phyloP scores from a whole-genome alignment of 768 basidiomycete genomes.

The Pholiota microspora region DNA sequence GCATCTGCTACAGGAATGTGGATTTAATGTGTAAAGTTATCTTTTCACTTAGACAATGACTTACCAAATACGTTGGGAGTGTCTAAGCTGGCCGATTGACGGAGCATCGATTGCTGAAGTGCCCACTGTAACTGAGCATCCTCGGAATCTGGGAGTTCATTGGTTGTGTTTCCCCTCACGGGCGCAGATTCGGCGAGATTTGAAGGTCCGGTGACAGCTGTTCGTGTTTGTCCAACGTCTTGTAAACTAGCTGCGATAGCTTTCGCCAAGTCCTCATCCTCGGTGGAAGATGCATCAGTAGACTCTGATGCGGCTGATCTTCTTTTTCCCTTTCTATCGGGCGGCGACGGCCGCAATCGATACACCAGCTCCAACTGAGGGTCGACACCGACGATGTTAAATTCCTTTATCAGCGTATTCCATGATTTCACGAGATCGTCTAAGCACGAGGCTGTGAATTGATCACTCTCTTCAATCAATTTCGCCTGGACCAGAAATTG shows the following conservation, averaged over 20 bases:
- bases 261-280: conserved; percentile 14
- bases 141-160: neutral
- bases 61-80: neutral
- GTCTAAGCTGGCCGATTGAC: neutral
- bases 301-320: conserved; percentile 7
- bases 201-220: neutral
- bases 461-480: conserved; percentile 22
- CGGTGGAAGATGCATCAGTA: neutral
- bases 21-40: too few species aligned
- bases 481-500: conserved; percentile 45
- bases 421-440: conserved; percentile 35
- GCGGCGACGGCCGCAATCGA: conserved; percentile 36
- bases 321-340: conserved; percentile 16
- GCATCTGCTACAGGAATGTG: too few species aligned
- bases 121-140: conserved; percentile 16
- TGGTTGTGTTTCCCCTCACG: neutral
- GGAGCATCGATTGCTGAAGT: conserved; percentile 8
- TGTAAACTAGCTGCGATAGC: conserved; percentile 19
- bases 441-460: conserved; percentile 30
- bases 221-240: neutral
- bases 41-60: too few species aligned
- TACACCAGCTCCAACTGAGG: conserved; percentile 49
- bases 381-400: conserved; percentile 34
- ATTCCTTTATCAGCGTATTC: conserved; percentile 24
- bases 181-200: neutral